Base-by-base conservation (phyloP, 2,329 filamentous ascomycete genomes). In the Penicillium sp. region DNA sequence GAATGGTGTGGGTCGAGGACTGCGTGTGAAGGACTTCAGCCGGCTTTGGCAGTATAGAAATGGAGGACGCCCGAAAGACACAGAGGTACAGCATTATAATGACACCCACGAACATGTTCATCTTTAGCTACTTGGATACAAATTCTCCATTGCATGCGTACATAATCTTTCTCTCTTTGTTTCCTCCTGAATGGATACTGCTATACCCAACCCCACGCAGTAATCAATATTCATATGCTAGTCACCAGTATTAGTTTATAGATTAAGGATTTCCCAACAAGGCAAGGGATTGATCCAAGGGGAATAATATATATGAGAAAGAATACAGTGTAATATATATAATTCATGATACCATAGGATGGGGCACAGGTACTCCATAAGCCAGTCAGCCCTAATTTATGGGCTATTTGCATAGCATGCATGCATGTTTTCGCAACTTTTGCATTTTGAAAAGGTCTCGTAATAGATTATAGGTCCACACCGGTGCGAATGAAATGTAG, bases 1-100 rank as follows among this genome's bases (percentile, higher is more conserved):
- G 6, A 32, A 49, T 43, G 39, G 40, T 18, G 39, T 22, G 26
- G 38, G 38, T 20, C 44, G 45, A 40, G 37, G 38, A 9, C 44
- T 64, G 31, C 67, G 66, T n/a, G 66, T 76, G 43, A 72, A 71
- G 34, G 66, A 74, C 20, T 59, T 74, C 43, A 76, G 74, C 59
- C 67, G 74, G 8, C 61, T 77, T 29, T 77, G 74, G 74, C 57
- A 61, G 49, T 77, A 77, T 62, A 61, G 72, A n/a, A 74, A 74
- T 57, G 74, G 74, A 1, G 60, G 59, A 13, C 56, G 1, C 69
- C 72, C 18, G 37, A 39, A 29, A 32, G 13, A 39, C 20, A 29
- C n/a, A 24, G n/a, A 24, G 26, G 16, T 57, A 61, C 20, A 46
- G 55, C 49, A 32, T 32, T 24, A 40, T 16, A 18, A 13, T 18